Percentiles rank a stretch among this genome's conserved stretches.
Conservation (phyloP, 805 yeast genomes). For the Hermanozyma aechmeae region DNA sequence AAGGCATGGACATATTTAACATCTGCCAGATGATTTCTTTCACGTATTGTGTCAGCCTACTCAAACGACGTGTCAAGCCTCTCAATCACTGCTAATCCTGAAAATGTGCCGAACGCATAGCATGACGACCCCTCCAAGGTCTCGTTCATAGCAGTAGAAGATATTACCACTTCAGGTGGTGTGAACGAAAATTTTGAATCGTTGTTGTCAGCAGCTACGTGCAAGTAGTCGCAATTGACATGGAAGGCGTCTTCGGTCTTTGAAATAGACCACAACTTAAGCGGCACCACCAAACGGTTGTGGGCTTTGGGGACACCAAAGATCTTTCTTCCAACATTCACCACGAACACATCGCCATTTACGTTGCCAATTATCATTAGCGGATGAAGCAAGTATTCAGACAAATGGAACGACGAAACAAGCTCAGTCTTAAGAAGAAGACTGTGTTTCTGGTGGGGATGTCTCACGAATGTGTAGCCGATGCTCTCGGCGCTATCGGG, state of each 20-base stretch:
- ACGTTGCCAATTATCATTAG: slow-evolving; percentile 23
- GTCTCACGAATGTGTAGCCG: slow-evolving; percentile 19
- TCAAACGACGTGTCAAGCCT: slow-evolving; percentile 17
- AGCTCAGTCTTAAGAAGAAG: slow-evolving; percentile 21
- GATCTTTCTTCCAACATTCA: slow-evolving; percentile 29
- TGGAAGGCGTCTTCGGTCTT: slow-evolving; percentile 6
- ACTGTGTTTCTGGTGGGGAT: slow-evolving; percentile 25
- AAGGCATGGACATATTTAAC: not conserved
- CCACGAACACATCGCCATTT: slow-evolving; percentile 25
- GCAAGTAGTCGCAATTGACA: slow-evolving; percentile 18
- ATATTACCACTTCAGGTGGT: slow-evolving; percentile 43
- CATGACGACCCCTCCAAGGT: slow-evolving; percentile 30
- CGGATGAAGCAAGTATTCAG: slow-evolving; percentile 29
- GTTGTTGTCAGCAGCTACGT: slow-evolving; percentile 20
- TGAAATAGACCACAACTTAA: slow-evolving; percentile 26
- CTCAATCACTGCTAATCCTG: slow-evolving; percentile 43
- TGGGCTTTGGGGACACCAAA: slow-evolving; percentile 25
- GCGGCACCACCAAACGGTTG: slow-evolving; percentile 29
- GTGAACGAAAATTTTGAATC: slow-evolving; percentile 22
- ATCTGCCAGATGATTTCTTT: not conserved
- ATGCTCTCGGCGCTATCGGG: slow-evolving; percentile 20
- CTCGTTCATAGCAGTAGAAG: slow-evolving; percentile 52
- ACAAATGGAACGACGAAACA: slow-evolving; percentile 18
- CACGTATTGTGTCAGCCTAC: not conserved
- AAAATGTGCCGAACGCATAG: slow-evolving; percentile 44